A percentile compares a stretch with the other conserved stretches of the same genome.
These are phyloP conservation scores for Rhipidocladum racemiflorum DNA, from an alignment of 176 grass and related monocot species.

Conservation along the genomic window DNA sequence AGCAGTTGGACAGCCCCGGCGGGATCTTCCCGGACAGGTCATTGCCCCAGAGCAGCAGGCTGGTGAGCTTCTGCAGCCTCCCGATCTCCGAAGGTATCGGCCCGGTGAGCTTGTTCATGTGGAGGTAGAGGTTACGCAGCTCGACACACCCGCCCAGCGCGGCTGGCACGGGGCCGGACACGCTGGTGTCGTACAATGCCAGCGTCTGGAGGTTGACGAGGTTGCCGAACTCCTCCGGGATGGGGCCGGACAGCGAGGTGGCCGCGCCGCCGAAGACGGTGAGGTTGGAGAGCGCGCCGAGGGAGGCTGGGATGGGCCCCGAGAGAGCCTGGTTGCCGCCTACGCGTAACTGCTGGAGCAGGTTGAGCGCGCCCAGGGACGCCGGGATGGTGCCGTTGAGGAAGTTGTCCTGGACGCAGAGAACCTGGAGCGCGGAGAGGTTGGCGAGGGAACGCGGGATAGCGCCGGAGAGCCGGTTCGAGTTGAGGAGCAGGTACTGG, in stretches of 20 bases:
- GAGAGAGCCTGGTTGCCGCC: slow-evolving; percentile 72
- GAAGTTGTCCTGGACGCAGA: slow-evolving; percentile 95
- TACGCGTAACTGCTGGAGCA: slow-evolving; percentile 84
- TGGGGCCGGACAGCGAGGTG: slow-evolving; percentile 73
- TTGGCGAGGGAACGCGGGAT: slow-evolving; percentile 70
- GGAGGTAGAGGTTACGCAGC: slow-evolving; percentile 79
- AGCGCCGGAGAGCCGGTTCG: slow-evolving; percentile 61
- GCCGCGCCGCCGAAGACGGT: slow-evolving; percentile 85
- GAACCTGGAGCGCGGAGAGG: slow-evolving; percentile 72
- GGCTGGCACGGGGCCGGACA: slow-evolving; percentile 66
- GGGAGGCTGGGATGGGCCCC: slow-evolving; percentile 53
- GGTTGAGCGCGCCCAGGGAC: slow-evolving; percentile 64
- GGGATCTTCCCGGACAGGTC: slow-evolving; percentile 62
- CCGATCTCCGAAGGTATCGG: slow-evolving; percentile 60
- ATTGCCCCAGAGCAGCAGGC: slow-evolving; percentile 85
- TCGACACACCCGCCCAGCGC: slow-evolving; percentile 68
- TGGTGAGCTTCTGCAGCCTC: slow-evolving; percentile 76
- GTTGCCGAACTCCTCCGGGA: slow-evolving; percentile 73
- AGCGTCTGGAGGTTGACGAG: slow-evolving; percentile 82
- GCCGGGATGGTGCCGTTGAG: slow-evolving; percentile 81
- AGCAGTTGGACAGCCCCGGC: slow-evolving; percentile 67
- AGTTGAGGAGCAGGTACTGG: slow-evolving; percentile 89
- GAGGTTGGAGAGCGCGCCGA: slow-evolving; percentile 83
- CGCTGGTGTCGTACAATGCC: slow-evolving; percentile 67
- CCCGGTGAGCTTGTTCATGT: slow-evolving; percentile 88